A percentile compares a stretch with the other conserved stretches of the same genome.
These are phyloP conservation scores for Apiospora kogelbergensis DNA, from an alignment of 2,329 filamentous ascomycete genomes.

Conservation along the genomic window DNA sequence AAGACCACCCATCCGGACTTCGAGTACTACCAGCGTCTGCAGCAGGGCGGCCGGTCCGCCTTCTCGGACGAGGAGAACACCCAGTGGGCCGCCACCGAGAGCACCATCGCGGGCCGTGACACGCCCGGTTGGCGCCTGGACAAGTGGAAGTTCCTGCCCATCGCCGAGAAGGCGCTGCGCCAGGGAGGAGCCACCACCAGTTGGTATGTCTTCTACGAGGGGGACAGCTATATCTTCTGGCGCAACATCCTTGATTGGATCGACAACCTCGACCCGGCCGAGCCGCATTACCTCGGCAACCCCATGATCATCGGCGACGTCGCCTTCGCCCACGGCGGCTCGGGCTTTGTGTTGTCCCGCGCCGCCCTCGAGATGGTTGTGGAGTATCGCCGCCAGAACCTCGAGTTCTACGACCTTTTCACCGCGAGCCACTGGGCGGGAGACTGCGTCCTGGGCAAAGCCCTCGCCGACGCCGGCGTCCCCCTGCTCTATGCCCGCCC, in stretches of 20 bases:
- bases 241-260: conserved; percentile 54
- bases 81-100: conserved; percentile 27
- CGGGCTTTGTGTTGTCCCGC: conserved; percentile 51
- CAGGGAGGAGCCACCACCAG: conserved; percentile 39
- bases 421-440: conserved; percentile 49
- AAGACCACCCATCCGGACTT: conserved; percentile 45
- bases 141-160: conserved; percentile 59
- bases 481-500: conserved; percentile 47
- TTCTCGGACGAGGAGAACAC: conserved; percentile 34
- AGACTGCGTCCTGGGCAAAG: conserved; percentile 49
- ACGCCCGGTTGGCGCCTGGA: conserved; percentile 51
- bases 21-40: conserved; percentile 48
- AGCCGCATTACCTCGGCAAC: conserved; percentile 53
- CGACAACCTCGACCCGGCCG: conserved; percentile 43
- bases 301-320: conserved; percentile 50
- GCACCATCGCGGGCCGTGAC: conserved; percentile 35
- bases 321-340: conserved; percentile 53
- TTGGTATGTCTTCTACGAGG: conserved; percentile 61
- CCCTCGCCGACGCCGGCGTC: conserved; percentile 45
- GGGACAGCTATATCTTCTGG: conserved; percentile 58
- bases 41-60: conserved; percentile 40
- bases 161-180: conserved; percentile 47
- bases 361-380: conserved; percentile 45
- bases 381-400: conserved; percentile 39
- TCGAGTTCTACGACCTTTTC: conserved; percentile 42